Evolutionary conservation across 1,284 basidiomycete species (phyloP), one percentile per base, ranked within the genome.

Genomic region (Cutaneotrichosporon dermatis): DNA sequence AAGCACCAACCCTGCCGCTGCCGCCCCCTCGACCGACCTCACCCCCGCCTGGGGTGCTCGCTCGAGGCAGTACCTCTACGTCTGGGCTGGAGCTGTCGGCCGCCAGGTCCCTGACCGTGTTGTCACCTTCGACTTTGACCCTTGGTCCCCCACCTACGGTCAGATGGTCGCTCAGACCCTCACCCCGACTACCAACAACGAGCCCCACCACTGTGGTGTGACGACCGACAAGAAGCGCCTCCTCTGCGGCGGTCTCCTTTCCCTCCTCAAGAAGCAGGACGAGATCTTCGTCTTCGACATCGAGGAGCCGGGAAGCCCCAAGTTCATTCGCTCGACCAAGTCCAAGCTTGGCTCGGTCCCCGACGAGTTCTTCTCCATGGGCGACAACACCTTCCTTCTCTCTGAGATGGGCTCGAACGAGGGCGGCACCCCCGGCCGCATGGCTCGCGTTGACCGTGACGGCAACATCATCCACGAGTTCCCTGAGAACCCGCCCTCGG

Each of bases 191-290:
- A 51, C 50, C 0, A 55, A 55, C 11, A 63, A 63, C 36, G 61
- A 63, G 53, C 61, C 61, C 1, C 61, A 63, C 55, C 61, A 63
- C 61, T 63, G 61, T 36, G 61, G 61, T 34, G 34, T 60, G 8
- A 45, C 53, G 5, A 7, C 4, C 4, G 50, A 63, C 50, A 41
- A 40, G 40, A 41, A 15, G 40, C 52, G 55, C 6, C 35, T 63
- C 3, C 36, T 63, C 11, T 63, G 61, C 11, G 61, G 61, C 37
- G 61, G 61, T 6, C 55, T 63, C 55, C 56, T 63, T n/a, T 63
- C 61, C 6, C 33, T 58, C 25, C 45, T 58, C 39, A 58, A 50
- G 53, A 25, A 10, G 6, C 58, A 63, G 44, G 10, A 58, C 40
- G 55, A 55, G 41, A 55, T 63, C 15, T 63, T 60, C 40, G 52